A percentile compares a stretch with the other conserved stretches of the same genome.
Conservation (phyloP, 225 moss, liverwort and hornwort genomes). For the Sphagnum tenellum region DNA sequence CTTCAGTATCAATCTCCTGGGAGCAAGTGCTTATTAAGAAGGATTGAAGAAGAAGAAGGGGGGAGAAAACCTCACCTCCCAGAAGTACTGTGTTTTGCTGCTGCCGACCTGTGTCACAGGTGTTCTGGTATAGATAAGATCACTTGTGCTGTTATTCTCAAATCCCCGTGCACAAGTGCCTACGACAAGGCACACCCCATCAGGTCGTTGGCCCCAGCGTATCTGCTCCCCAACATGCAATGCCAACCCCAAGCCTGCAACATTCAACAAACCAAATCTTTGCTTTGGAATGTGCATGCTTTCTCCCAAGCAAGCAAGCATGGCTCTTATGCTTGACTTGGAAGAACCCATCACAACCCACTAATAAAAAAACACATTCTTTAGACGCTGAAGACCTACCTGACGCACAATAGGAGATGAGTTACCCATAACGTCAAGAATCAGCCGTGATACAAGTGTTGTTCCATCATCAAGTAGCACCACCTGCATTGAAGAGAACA, state of each 20-base stretch:
- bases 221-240: slow-evolving; percentile 23
- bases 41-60: too few species aligned
- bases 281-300: too few species aligned
- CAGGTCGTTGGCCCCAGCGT: slow-evolving; percentile 84
- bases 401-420: slow-evolving; percentile 88
- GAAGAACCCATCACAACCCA: too few species aligned
- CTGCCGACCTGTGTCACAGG: slow-evolving; percentile 48
- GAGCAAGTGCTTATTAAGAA: too few species aligned
- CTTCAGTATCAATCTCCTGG: too few species aligned
- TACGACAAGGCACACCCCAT: slow-evolving; percentile 89
- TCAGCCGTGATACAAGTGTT: slow-evolving; percentile 52
- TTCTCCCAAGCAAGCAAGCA: too few species aligned
- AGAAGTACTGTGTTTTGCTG: slow-evolving; percentile 79
- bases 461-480: slow-evolving; percentile 56
- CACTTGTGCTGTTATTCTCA: slow-evolving; percentile 59
- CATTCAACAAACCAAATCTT: background rate
- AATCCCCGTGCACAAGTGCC: slow-evolving; percentile 93
- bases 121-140: slow-evolving; percentile 68
- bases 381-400: slow-evolving; percentile 8
- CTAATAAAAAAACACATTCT: too few species aligned
- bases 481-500: slow-evolving; percentile 27
- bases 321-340: too few species aligned
- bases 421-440: slow-evolving; percentile 94
- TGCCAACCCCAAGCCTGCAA: too few species aligned
- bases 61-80: slow-evolving; percentile 48